Evolutionary conservation across 1,284 basidiomycete species (phyloP).

Genomic region (Cronartium ribicola): DNA sequence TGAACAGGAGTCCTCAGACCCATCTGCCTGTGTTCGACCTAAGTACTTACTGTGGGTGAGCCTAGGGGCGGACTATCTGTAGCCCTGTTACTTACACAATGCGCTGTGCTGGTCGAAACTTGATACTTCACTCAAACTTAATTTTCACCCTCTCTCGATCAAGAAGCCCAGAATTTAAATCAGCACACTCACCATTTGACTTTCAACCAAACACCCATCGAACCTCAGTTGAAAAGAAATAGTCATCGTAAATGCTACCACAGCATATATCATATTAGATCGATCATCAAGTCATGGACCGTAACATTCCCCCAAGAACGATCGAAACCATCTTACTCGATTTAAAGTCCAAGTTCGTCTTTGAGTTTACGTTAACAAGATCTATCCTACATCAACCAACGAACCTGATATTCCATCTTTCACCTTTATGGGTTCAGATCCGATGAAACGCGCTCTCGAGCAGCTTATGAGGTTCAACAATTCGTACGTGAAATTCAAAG

Average conservation of each 20-base stretch:
- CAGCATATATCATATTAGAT: neutral
- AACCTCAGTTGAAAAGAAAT: neutral
- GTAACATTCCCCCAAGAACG: constrained; percentile 38
- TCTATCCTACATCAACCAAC: neutral
- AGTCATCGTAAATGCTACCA: neutral
- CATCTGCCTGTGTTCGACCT: no score
- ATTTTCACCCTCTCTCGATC: neutral
- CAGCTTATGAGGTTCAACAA: constrained; percentile 42
- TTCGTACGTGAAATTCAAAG: constrained; percentile 17
- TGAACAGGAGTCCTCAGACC: no score
- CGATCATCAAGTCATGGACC: constrained; percentile 30
- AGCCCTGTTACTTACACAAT: no score
- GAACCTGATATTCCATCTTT: neutral
- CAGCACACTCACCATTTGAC: neutral
- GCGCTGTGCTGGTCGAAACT: no score
- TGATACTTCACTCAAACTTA: neutral
- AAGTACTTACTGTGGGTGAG: no score
- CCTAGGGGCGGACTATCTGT: no score
- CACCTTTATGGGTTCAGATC: no score
- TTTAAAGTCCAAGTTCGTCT: constrained; percentile 38
- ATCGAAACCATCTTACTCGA: constrained; percentile 42
- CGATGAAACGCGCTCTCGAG: constrained; percentile 40
- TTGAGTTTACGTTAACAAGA: neutral
- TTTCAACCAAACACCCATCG: neutral
- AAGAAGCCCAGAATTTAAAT: neutral